These are phyloP conservation scores for Cryptococcus sp. DNA, from an alignment of 1,284 basidiomycete species.

Conservation along the genomic window DNA sequence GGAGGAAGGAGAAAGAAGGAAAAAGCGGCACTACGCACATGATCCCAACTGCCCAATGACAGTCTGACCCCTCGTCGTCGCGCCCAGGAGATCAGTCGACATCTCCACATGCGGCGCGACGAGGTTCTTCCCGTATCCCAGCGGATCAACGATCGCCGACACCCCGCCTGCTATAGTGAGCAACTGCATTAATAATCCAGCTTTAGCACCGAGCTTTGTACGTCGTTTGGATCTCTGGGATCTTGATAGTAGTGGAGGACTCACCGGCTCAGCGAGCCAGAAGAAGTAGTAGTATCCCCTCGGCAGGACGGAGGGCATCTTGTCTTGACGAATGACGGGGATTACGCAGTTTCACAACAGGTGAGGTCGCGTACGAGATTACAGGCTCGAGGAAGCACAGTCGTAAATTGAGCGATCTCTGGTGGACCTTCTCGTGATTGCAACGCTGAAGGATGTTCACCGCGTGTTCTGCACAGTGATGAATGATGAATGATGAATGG, in stretches of 20 bases:
- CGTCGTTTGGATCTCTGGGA: no score
- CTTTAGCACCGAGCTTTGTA: no score
- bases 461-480: no score
- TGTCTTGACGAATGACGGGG: no score
- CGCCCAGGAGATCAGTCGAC: constrained; percentile 25
- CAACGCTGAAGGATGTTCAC: no score
- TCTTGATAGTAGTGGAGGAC: constrained; percentile 2
- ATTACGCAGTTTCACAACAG: no score
- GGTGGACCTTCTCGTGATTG: no score
- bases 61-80: constrained; percentile 42
- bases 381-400: no score
- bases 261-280: constrained; percentile 41
- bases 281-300: constrained; percentile 43
- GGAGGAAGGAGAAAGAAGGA: background rate
- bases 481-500: no score
- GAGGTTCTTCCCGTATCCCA: constrained; percentile 43
- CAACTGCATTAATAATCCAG: constrained; percentile 17
- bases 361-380: no score
- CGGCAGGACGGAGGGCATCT: constrained; percentile 22
- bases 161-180: constrained; percentile 47
- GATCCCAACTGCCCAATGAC: constrained; percentile 51
- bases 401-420: no score
- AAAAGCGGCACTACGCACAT: constrained; percentile 36
- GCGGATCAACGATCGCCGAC: constrained; percentile 47
- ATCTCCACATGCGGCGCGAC: constrained; percentile 36